phyloP scores from a whole-genome alignment of 768 basidiomycete species.

The Paxillus rubicundulus region DNA sequence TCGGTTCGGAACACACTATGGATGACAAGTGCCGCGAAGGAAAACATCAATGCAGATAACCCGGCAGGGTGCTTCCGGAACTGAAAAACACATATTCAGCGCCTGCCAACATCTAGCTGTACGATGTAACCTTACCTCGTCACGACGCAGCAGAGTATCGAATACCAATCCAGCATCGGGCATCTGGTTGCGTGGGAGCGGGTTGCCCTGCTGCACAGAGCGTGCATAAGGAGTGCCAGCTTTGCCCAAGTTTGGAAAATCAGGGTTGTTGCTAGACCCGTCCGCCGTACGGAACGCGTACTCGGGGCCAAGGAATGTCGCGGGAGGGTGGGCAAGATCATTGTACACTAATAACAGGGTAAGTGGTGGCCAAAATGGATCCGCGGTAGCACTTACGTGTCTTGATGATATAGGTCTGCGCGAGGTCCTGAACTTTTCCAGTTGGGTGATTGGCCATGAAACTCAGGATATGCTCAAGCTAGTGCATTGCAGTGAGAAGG shows the following conservation, averaged over 20 bases:
- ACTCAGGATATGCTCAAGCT: constrained; percentile 72
- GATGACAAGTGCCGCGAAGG: constrained; percentile 80
- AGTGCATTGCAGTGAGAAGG: neutral
- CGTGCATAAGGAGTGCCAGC: constrained; percentile 80
- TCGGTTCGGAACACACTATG: constrained; percentile 87
- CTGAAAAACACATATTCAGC: constrained; percentile 35
- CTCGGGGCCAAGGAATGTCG: constrained; percentile 60
- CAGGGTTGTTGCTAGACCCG: constrained; percentile 74
- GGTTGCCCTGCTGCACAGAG: constrained; percentile 69
- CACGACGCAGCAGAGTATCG: constrained; percentile 72
- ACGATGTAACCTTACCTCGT: constrained; percentile 44
- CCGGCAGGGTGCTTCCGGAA: constrained; percentile 77
- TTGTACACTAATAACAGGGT: constrained; percentile 57
- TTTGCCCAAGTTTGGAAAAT: constrained; percentile 69
- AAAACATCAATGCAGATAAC: constrained; percentile 75
- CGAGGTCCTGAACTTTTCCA: constrained; percentile 40
- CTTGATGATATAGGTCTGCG: constrained; percentile 43
- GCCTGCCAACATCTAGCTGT: neutral
- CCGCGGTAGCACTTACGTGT: constrained; percentile 45
- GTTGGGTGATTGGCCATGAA: constrained; percentile 60
- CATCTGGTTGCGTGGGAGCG: constrained; percentile 63
- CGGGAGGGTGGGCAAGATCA: constrained; percentile 77
- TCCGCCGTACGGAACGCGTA: constrained; percentile 74
- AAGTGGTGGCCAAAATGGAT: neutral
- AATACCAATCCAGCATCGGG: constrained; percentile 82